Base-by-base conservation (phyloP, 176 grass and related monocot species). In the Musa acuminata region DNA sequence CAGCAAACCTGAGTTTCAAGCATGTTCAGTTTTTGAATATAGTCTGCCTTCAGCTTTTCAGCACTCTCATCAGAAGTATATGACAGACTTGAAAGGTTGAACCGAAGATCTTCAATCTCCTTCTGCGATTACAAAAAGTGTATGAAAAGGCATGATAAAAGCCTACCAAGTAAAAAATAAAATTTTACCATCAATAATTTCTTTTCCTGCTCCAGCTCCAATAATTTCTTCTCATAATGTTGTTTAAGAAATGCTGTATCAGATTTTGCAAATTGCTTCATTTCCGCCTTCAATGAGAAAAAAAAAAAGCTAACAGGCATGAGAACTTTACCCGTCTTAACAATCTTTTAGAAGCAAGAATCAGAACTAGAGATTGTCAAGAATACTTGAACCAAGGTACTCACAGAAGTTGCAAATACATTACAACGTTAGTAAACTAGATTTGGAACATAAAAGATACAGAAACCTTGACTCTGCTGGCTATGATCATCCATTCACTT, bases 191-290 rank as follows among this genome's bases (percentile, higher is more conserved):
- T 86, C 80, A 93, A 80, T 66, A 75, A 22, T 77, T 74, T 98
- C 75, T 98, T 98, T 71, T 98, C 94, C 75, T 98, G 88, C 80
- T 98, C 90, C 77, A 93, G 63, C 25, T 98, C 94, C 27, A 82
- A 75, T 53, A 93, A 81, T 80, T 91, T 98, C 73, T 87, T 91
- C 82, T 98, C 95, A 66, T 98, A 94, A 72, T 89, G 90, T 76
- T 98, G 95, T 72, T 89, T 93, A 55, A 94, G 80, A 90, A 89
- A 57, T 53, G 84, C 84, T 69, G 95, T 89, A 66, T 91, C 95
- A 25, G 79, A 76, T 76, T 77, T 91, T 11, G 80, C 78, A 84
- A 94, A 99, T 76, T 99, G 86, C 81, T 94, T 99, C 95, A 99
- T 99, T 80, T 99, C 95, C 48, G 82, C 95, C 94, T 98, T 75